Percentiles rank a stretch among this genome's conserved stretches.
Conservation (phyloP, 768 basidiomycete species). For the Trametes maxima region DNA sequence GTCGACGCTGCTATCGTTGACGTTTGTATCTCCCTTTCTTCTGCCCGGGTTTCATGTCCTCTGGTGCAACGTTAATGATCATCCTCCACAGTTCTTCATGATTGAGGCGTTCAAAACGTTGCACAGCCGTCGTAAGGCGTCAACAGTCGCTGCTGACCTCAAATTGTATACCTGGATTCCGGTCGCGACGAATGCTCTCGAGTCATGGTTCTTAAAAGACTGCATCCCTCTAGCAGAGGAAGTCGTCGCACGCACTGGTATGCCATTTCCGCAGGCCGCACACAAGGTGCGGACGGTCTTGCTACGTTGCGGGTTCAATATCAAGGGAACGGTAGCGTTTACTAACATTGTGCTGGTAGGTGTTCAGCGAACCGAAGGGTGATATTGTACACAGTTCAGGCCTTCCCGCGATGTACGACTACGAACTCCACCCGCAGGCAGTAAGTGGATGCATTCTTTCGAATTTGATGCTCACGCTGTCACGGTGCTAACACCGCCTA, state of each 20-base stretch:
- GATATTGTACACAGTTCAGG: neutral
- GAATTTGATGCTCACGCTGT: neutral
- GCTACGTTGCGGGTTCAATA: neutral
- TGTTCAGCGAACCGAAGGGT: neutral
- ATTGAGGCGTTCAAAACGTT: neutral
- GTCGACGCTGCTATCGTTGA: no score
- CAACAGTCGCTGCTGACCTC: neutral
- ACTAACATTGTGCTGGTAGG: neutral
- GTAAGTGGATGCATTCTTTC: neutral
- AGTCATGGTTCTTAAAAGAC: neutral
- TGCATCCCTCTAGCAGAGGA: neutral
- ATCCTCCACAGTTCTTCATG: neutral
- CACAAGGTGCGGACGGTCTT: neutral
- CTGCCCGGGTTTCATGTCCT: no score
- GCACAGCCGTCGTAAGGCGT: neutral
- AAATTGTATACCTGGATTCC: neutral
- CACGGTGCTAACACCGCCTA: neutral
- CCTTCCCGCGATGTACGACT: slow-evolving; percentile 8
- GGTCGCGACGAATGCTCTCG: neutral
- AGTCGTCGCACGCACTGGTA: neutral
- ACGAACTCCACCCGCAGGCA: slow-evolving; percentile 7
- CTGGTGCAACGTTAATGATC: no score
- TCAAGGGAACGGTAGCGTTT: neutral
- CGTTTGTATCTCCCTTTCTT: no score
- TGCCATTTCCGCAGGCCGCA: slow-evolving; percentile 1